Conservation (phyloP, 352 stramenopile species). For the Discostella stelligera region DNA sequence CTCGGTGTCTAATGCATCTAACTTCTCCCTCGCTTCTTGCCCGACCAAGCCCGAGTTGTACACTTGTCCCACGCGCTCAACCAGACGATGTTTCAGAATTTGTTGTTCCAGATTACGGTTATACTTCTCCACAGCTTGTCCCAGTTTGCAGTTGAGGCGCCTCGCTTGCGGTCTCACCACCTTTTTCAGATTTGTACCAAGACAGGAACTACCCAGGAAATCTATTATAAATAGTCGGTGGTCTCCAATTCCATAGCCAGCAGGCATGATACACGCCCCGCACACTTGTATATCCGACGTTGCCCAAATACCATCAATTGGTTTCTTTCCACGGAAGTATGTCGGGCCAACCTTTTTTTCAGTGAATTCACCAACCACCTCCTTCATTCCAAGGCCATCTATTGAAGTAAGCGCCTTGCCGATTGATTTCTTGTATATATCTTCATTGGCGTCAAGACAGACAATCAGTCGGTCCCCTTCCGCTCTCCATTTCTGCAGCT, state of each 20-base stretch:
- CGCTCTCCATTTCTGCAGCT: constrained; percentile 11
- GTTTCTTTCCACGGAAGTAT: constrained; percentile 12
- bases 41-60: not conserved
- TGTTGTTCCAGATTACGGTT: not conserved
- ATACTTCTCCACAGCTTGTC: constrained; percentile 10
- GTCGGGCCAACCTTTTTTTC: constrained; percentile 8
- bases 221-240: not conserved
- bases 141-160: not conserved
- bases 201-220: not conserved
- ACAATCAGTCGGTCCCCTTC: constrained; percentile 15
- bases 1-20: constrained; percentile 17
- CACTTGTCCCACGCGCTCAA: not conserved
- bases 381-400: constrained; percentile 14
- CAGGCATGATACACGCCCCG: constrained; percentile 11
- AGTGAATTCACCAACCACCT: constrained; percentile 8
- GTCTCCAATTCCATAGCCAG: constrained; percentile 12
- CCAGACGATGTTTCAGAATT: not conserved
- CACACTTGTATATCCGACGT: not conserved
- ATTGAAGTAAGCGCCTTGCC: not conserved
- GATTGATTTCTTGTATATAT: constrained; percentile 23
- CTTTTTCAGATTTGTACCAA: not conserved
- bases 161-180: not conserved
- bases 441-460: constrained; percentile 27
- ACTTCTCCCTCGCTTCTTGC: not conserved
- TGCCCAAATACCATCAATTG: constrained; percentile 16